Evolutionary conservation across 176 grass and related monocot species (phyloP), one percentile per base, ranked within the genome.

Genomic region (Aegilops bicornis): DNA sequence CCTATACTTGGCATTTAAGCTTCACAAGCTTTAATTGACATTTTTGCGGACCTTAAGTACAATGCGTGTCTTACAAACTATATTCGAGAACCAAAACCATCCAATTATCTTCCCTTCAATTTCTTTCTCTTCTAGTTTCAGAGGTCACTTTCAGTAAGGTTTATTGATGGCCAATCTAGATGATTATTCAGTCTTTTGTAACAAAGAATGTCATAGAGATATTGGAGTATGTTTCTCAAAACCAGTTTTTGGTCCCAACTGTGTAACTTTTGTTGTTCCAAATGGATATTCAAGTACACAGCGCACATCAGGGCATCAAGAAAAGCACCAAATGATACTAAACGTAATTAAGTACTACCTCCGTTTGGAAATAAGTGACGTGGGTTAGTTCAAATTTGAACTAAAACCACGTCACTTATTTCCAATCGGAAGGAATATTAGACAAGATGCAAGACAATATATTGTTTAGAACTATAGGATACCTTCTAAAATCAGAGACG

Each of bases 401-500:
- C 2, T 47, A 47, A 47, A 47, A 47, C 12, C 12, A 47, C 43
- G 3, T 4, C 43, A 47, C 43, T 47, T 47, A 47, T 47, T 47
- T 47, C 43, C 12, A 1, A 47, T 4, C 43, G 4, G 43, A 47
- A 0, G 43, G 43, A 47, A 10, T 64, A 54, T 22, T 17, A 29
- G 8, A 76, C 45, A 52, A 19, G 23, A 23, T 82, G 20, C 36
- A 60, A 76, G 32, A 58, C 43, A 64, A 27, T 15, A 23, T 16
- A 19, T n/a, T 70, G 19, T 60, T 33, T 69, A 45, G 19, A 76
- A 71, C 27, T 6, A 24, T 59, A 61, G 11, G 6, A 60, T 81
- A 91, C 85, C 89, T 87, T 84, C 48, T 48, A n/a, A 75, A 39
- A 91, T 76, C 47, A 52, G 59, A 73, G 61, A 75, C 14, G 14